Base-by-base conservation (phyloP, 1,139 yeast species). In the Saccharomyces pastorianus region DNA sequence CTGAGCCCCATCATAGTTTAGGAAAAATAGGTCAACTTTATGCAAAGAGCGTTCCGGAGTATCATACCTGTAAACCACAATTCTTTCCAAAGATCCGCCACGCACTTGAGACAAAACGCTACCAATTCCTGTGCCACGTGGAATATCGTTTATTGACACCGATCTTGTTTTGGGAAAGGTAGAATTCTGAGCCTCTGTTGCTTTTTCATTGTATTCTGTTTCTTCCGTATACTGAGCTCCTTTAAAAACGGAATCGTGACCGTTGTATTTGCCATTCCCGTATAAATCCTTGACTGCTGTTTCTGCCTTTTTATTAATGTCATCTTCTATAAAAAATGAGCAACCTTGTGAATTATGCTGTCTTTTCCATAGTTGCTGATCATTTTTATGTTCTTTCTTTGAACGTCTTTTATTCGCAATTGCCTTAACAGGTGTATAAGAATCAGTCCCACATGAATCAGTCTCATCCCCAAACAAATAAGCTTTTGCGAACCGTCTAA, bases 81-180 rank as follows among this genome's bases (percentile, higher is more conserved):
- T 65, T 57, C 76, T 77, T 60, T 85, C 90, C 49, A 88, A 70
- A 0, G 93, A 89, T 0, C 96, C 96, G 0, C 96, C 95, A 61
- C 78, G 73, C 0, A 86, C 74, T 58, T 83, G 88, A 1, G 82
- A 69, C 17, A 87, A 61, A 11, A 86, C 68, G 34, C 81, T 73
- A 29, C 73, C 75, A 6, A 83, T 60, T 6, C 87, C 83, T 5
- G 76, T 72, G 29, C 66, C 62, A 0, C 60, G 59, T 0, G 80
- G 77, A 17, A 80, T 67, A 44, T 72, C 70, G 6, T 67, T 66
- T 7, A 78, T 61, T 29, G 70, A 64, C 11, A 77, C 61, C 27
- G 70, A 59, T 55, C 64, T 59, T 54, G 54, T 38, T 38, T 38
- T 38, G n/a, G 11, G 6, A 38, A 38, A 17, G 13, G 25, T 13